These are phyloP conservation scores for Echeveria elegans DNA, from an alignment of 164 flowering plant species.

Conservation along the genomic window DNA sequence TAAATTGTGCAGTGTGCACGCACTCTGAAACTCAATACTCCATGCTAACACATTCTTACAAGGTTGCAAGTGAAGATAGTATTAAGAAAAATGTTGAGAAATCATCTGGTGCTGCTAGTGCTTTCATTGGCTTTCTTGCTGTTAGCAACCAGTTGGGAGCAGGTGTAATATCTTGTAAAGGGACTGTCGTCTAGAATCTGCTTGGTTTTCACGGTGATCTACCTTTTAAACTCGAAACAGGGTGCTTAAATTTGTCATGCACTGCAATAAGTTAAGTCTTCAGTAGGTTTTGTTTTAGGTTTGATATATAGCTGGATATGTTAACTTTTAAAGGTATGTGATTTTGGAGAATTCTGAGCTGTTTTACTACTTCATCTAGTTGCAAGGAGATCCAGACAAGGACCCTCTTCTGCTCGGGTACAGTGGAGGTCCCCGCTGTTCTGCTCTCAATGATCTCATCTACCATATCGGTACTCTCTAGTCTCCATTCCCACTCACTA, in stretches of 20 bases:
- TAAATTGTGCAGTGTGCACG: too few relatives aligned
- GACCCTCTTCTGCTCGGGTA: slow-evolving; percentile 34
- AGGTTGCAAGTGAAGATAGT: too few relatives aligned
- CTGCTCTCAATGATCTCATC: slow-evolving; percentile 17
- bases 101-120: not conserved
- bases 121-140: not conserved
- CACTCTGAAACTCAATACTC: too few relatives aligned
- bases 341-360: slow-evolving; percentile 15
- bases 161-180: too few relatives aligned
- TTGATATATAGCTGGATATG: too few relatives aligned
- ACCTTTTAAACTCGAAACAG: not conserved
- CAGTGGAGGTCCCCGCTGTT: slow-evolving; percentile 39
- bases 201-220: not conserved
- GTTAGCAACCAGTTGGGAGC: not conserved
- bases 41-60: too few relatives aligned
- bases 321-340: slow-evolving; percentile 13
- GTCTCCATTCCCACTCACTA: too few relatives aligned
- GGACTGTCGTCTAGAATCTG: not conserved
- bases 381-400: slow-evolving; percentile 22
- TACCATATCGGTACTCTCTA: slow-evolving; percentile 28
- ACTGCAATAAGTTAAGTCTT: not conserved
- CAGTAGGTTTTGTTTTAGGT: not conserved
- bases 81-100: too few relatives aligned
- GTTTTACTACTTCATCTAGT: slow-evolving; percentile 32
- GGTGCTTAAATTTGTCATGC: not conserved